Base-by-base conservation (phyloP, 2,329 filamentous ascomycete genomes). In the Cytospora piceicola region DNA sequence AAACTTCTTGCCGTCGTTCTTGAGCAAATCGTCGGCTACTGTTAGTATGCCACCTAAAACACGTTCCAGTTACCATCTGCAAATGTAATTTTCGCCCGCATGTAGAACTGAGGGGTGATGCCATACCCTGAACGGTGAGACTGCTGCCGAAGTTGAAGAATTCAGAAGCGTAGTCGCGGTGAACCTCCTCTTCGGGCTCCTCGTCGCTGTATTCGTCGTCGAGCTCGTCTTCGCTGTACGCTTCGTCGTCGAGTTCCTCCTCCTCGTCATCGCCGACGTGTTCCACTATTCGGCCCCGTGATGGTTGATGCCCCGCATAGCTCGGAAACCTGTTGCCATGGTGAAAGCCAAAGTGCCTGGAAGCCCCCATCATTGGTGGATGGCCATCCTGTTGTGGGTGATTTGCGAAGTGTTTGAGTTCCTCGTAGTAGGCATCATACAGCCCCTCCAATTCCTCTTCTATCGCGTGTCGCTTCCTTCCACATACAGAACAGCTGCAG, bases 1-100 rank as follows among this genome's bases (percentile, higher is more conserved):
- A 81, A 99, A 99, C 75, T 97, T 96, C 79, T 96, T 97, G 74
- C 95, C 95, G 78, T 99, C 95, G 79, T 99, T 99, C 79, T 98
- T 98, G 69, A 99, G 86, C 70, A 99, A 85, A 80, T 99, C 95
- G 82, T 99, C 95, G 77, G 95, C 95, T 75, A 99, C 95, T 71
- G 95, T 99, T 77, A 99, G 88, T 79, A 99, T 97, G 76, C 95
- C 96, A 83, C 95, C 94, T 93, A 85, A 78, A 78, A 76, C n/a
- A 56, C 42, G 60, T 17, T 49, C 55, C 58, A 58, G 63, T 68
- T 68, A 68, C 63, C 63, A 68, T 61, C 52, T 54, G 53, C 42
- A 59, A 78, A 73, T 75, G 77, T 74, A 69, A 71, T 67, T 27
- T 67, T 29, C 12, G 39, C 36, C 53, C 42, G 52, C 36, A 36